phyloP scores from a whole-genome alignment of 2,329 filamentous ascomycete species.

The Stachybotrys elegans region DNA sequence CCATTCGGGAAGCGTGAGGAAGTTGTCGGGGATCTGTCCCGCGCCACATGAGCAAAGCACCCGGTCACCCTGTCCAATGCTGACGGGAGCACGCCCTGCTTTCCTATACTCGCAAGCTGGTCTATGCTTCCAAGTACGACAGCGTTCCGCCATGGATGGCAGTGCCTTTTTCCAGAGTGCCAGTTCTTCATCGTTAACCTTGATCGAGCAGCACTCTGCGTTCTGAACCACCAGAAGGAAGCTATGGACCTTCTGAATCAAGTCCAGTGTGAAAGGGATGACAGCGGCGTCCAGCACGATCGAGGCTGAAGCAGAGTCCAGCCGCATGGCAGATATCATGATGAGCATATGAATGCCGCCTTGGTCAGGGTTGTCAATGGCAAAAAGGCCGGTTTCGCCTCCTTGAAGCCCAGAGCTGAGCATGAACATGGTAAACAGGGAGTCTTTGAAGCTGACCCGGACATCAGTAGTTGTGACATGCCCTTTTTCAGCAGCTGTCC shows the following conservation, averaged over 20 bases:
- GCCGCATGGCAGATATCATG: conserved; percentile 36
- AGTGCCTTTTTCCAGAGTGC: conserved; percentile 42
- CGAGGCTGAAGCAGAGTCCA: conserved; percentile 36
- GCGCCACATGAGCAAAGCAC: conserved; percentile 42
- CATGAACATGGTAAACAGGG: conserved; percentile 42
- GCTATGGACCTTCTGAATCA: conserved; percentile 27
- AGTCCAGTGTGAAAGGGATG: conserved; percentile 33
- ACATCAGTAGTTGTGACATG: conserved; percentile 19
- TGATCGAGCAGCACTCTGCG: conserved; percentile 31
- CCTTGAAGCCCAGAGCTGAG: conserved; percentile 39
- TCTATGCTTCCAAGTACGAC: conserved; percentile 41
- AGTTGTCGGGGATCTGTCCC: conserved; percentile 35
- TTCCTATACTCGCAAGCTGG: conserved; percentile 37
- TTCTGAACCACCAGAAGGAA: conserved; percentile 33
- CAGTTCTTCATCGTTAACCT: conserved; percentile 52
- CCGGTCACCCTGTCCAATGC: conserved; percentile 25
- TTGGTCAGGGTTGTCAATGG: conserved; percentile 27
- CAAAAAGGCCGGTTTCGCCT: conserved; percentile 38
- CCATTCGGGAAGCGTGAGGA: conserved; percentile 36
- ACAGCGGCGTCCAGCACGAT: conserved; percentile 43
- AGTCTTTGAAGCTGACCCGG: conserved; percentile 43
- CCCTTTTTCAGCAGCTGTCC: neutral
- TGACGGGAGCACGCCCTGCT: conserved; percentile 32
- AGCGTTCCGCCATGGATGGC: conserved; percentile 40
- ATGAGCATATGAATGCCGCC: conserved; percentile 35